phyloP scores from a whole-genome alignment of 257 asterid species.

The Ajuga chamaepitys region DNA sequence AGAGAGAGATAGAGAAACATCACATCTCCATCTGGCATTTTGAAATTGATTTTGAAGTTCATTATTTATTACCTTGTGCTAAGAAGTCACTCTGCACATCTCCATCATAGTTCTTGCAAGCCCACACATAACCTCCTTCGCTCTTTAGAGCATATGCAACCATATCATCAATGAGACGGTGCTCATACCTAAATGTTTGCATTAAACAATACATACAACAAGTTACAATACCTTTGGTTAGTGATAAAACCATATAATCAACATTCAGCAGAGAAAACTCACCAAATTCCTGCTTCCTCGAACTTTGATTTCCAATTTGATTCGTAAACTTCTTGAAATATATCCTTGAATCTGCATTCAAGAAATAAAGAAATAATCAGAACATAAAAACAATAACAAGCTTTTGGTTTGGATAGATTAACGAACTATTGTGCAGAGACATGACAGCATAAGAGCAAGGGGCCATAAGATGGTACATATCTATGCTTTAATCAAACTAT shows the following conservation, averaged over 20 bases:
- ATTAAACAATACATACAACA: neutral
- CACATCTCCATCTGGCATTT: too few species aligned
- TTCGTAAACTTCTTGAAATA: slow-evolving; percentile 92
- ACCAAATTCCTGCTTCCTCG: slow-evolving; percentile 92
- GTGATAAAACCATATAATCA: neutral
- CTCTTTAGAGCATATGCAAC: slow-evolving; percentile 99
- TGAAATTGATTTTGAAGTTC: too few species aligned
- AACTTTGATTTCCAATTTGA: slow-evolving; percentile 78
- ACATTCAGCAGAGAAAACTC: slow-evolving; percentile 14
- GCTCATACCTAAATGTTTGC: slow-evolving; percentile 69
- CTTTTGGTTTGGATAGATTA: neutral
- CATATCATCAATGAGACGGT: slow-evolving; percentile 99
- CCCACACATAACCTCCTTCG: slow-evolving; percentile 99
- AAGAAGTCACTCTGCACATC: slow-evolving; percentile 99
- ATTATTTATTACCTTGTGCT: slow-evolving; percentile 70
- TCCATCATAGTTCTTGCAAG: slow-evolving; percentile 99
- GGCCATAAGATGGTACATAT: neutral
- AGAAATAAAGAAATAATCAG: slow-evolving; percentile 6
- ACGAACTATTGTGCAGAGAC: neutral
- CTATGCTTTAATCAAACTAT: neutral
- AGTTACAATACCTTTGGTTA: neutral
- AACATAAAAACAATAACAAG: neutral
- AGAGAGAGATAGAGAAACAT: neutral
- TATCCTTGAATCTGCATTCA: slow-evolving; percentile 84
- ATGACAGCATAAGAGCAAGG: neutral